Percentiles rank a stretch among this genome's conserved stretches.
Evolutionary conservation across 345 rosid genomes (phyloP).

Genomic region (Moricandia moricandioides): DNA sequence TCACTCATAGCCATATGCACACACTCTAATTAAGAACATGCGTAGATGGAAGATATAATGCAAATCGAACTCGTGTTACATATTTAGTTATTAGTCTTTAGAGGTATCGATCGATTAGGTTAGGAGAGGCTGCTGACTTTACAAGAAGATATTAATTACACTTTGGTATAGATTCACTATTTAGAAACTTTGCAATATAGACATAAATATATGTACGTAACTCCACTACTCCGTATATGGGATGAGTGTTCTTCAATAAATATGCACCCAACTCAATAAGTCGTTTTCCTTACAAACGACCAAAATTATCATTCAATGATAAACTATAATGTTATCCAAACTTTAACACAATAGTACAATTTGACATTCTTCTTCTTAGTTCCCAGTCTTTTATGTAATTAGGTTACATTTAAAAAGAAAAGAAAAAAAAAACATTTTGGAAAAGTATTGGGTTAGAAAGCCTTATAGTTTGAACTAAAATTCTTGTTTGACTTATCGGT

Average conservation of each 20-base stretch:
- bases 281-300: constrained; percentile 15
- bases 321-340: not conserved
- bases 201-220: not conserved
- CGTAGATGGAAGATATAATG: not conserved
- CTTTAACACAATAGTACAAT: not conserved
- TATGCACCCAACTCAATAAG: constrained; percentile 6
- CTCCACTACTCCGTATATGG: too few species aligned
- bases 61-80: not conserved
- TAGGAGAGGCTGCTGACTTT: not conserved
- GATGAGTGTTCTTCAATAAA: not conserved
- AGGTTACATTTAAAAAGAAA: not conserved
- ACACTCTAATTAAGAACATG: not conserved
- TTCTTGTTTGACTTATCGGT: not conserved
- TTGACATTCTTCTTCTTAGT: not conserved
- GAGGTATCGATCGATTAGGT: not conserved
- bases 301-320: constrained; percentile 10
- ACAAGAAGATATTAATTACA: not conserved
- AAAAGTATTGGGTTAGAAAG: too few species aligned
- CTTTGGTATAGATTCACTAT: not conserved
- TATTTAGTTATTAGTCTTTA: not conserved
- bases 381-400: not conserved
- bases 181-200: not conserved
- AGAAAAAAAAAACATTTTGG: too few species aligned
- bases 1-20: not conserved
- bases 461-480: not conserved